Evolutionary conservation across 1,284 basidiomycete genomes (phyloP).

Genomic region (Mycosarcoma mackinlayi): DNA sequence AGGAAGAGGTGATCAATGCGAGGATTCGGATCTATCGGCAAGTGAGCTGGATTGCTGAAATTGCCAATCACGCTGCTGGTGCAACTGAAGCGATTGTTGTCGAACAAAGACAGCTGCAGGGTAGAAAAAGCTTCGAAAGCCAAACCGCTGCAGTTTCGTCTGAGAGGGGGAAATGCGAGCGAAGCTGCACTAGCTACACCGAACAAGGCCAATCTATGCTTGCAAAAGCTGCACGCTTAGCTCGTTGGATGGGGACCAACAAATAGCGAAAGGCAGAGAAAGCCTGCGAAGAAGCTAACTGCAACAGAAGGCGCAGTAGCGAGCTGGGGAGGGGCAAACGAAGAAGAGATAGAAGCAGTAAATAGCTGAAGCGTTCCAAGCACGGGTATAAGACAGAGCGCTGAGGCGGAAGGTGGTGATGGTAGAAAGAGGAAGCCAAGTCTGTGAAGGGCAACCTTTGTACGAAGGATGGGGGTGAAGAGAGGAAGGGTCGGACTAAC

Average conservation of each 20-base stretch:
- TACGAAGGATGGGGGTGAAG: background rate
- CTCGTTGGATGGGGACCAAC: too few species aligned
- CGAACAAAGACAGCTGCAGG: conserved; percentile 25
- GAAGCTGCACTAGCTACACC: too few species aligned
- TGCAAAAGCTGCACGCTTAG: too few species aligned
- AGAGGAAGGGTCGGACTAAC: background rate
- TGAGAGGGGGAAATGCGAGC: background rate
- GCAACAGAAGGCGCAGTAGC: too few species aligned
- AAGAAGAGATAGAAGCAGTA: background rate
- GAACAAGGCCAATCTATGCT: background rate
- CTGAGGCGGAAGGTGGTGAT: conserved; percentile 1
- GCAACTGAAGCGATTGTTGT: conserved; percentile 34
- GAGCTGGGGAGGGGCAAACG: background rate
- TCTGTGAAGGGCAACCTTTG: conserved; percentile 6
- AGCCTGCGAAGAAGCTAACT: background rate
- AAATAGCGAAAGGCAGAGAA: too few species aligned
- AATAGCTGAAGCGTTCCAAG: conserved; percentile 12
- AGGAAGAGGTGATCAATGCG: background rate
- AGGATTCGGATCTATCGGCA: conserved; percentile 1
- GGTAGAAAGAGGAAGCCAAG: conserved; percentile 2
- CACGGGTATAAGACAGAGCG: conserved; percentile 33
- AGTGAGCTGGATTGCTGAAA: conserved; percentile 6
- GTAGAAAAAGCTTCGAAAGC: conserved; percentile 28
- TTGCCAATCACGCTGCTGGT: conserved; percentile 29
- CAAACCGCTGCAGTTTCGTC: conserved; percentile 21